Conservation (phyloP, 1,139 yeast genomes). For the Torulaspora globosa region DNA sequence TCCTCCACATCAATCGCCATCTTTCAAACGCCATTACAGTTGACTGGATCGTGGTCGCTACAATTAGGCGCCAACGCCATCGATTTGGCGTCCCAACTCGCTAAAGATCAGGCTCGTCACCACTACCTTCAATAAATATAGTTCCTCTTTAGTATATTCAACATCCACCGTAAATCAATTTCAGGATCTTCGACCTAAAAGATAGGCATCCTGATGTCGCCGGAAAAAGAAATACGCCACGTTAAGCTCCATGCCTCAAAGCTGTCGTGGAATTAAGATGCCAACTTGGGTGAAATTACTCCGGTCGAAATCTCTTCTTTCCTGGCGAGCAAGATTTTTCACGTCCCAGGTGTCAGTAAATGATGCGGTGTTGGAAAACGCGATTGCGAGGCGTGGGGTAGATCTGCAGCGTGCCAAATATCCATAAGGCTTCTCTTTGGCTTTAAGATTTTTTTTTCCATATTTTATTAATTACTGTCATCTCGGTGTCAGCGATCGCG, state of each 20-base stretch:
- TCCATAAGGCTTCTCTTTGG: neutral
- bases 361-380: neutral
- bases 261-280: neutral
- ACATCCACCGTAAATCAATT: constrained; percentile 1
- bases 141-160: constrained; percentile 7
- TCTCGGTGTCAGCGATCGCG: neutral
- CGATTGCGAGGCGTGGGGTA: neutral
- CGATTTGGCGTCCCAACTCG: constrained; percentile 7
- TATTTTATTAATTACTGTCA: neutral
- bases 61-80: constrained; percentile 5
- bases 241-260: neutral
- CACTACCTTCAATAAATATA: neutral
- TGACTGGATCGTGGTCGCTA: constrained; percentile 1
- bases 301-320: neutral
- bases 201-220: neutral
- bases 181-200: neutral
- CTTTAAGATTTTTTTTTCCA: neutral
- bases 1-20: neutral
- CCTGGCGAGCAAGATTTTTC: neutral
- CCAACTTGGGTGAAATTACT: constrained; percentile 2
- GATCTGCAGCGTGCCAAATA: neutral
- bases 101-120: neutral
- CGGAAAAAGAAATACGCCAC: neutral
- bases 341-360: neutral
- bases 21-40: neutral